Conservation (phyloP, 2,329 filamentous ascomycete genomes). For the Fusarium haematococcum region DNA sequence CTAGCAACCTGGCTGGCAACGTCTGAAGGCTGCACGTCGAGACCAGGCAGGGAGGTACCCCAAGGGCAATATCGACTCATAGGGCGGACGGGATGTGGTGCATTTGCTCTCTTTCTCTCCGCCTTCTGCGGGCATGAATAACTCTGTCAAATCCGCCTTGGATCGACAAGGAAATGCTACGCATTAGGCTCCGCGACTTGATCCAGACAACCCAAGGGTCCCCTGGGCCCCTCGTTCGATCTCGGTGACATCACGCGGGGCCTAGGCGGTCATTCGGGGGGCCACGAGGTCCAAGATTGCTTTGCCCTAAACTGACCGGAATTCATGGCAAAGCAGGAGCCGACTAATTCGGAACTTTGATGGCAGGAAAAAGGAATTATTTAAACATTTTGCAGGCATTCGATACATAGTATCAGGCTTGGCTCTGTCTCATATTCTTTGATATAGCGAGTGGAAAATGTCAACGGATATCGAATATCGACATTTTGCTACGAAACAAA, state of each 20-base stretch:
- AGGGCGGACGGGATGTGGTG: background rate
- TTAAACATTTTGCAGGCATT: background rate
- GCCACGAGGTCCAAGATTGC: slow-evolving; percentile 2
- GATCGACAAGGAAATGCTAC: background rate
- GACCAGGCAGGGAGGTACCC: background rate
- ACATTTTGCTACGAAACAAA: slow-evolving; percentile 30
- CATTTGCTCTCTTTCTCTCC: background rate
- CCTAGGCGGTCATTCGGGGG: slow-evolving; percentile 10
- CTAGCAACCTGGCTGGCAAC: background rate
- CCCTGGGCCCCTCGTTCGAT: slow-evolving; percentile 36
- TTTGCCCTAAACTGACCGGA: background rate
- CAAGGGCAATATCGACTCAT: slow-evolving; percentile 17
- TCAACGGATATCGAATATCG: slow-evolving; percentile 8
- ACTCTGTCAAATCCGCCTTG: background rate
- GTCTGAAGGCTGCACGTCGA: background rate
- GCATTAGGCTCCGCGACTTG: background rate
- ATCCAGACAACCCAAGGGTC: background rate
- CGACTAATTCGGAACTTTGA: background rate
- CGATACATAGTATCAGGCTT: background rate
- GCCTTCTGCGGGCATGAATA: background rate
- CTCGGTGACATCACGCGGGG: slow-evolving; percentile 39
- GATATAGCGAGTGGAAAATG: background rate
- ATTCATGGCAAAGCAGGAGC: background rate
- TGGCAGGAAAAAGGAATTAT: background rate
- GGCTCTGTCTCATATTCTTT: background rate